Evolutionary conservation across 306 rosid species (phyloP).

Genomic region (Quercus wislizeni): DNA sequence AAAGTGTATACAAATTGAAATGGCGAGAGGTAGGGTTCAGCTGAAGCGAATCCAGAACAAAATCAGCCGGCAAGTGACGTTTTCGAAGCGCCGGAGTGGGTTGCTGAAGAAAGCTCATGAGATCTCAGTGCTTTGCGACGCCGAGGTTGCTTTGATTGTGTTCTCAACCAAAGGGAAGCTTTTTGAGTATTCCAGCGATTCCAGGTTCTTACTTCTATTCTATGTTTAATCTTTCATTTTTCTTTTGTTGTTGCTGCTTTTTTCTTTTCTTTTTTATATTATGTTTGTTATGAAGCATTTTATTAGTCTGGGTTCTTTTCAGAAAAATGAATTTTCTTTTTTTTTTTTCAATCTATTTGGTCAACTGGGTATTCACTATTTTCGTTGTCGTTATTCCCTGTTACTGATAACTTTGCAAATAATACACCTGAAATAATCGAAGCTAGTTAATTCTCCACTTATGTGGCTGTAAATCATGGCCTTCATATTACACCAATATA

Average conservation of each 20-base stretch:
- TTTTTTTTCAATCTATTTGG: neutral
- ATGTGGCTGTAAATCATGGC: neutral
- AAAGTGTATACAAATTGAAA: constrained; percentile 1
- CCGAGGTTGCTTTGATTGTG: constrained; percentile 70
- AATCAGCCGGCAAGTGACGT: constrained; percentile 78
- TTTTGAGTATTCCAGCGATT: constrained; percentile 34
- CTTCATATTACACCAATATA: neutral
- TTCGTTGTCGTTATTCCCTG: too few relatives aligned
- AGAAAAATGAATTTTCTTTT: neutral
- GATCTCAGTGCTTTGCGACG: constrained; percentile 80
- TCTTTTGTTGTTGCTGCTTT: too few relatives aligned
- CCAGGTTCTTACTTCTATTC: neutral
- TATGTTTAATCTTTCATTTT: too few relatives aligned
- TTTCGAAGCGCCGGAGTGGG: constrained; percentile 67
- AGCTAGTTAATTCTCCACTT: too few relatives aligned
- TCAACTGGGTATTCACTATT: neutral
- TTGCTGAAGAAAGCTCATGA: constrained; percentile 76
- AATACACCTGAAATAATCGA: too few relatives aligned
- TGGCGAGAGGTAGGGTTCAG: constrained; percentile 87
- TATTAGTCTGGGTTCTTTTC: neutral
- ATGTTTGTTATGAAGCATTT: too few relatives aligned
- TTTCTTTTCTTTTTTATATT: too few relatives aligned
- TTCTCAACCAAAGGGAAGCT: constrained; percentile 73
- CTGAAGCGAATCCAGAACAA: constrained; percentile 85
- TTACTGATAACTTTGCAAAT: too few relatives aligned